Conservation (phyloP, 345 rosid species). For the Arabidopsis thaliana region DNA sequence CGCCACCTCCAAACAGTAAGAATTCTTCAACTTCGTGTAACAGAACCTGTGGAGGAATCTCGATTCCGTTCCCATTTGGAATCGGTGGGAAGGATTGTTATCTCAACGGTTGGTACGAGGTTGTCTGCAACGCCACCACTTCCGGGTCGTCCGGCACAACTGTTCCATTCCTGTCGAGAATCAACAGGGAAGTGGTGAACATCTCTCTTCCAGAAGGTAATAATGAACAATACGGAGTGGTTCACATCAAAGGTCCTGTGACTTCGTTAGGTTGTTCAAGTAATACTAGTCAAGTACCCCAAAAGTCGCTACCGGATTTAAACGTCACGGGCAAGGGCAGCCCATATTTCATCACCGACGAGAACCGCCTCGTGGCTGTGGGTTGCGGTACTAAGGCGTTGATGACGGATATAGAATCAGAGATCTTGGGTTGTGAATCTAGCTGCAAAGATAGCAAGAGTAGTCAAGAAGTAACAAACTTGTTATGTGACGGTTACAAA, state of each 20-base stretch:
- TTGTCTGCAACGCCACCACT: slow-evolving; percentile 20
- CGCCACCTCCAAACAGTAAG: background rate
- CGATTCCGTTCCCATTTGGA: slow-evolving; percentile 36
- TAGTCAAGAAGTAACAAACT: slow-evolving; percentile 2
- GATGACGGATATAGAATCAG: background rate
- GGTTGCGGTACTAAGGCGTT: slow-evolving; percentile 40
- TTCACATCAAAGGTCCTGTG: slow-evolving; percentile 25
- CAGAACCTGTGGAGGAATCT: slow-evolving; percentile 24
- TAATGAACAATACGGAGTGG: background rate
- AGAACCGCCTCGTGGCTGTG: slow-evolving; percentile 41
- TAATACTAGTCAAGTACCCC: slow-evolving; percentile 1
- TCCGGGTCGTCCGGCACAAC: background rate
- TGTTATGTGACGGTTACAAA: slow-evolving; percentile 42
- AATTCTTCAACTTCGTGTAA: slow-evolving; percentile 21
- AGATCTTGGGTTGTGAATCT: slow-evolving; percentile 48
- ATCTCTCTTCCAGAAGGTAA: slow-evolving; percentile 18
- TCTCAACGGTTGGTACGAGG: slow-evolving; percentile 37
- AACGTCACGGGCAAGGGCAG: slow-evolving; percentile 31
- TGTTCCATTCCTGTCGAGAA: slow-evolving; percentile 9
- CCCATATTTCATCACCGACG: slow-evolving; percentile 3
- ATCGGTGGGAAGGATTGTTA: slow-evolving; percentile 40
- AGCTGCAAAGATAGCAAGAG: slow-evolving; percentile 29
- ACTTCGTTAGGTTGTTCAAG: slow-evolving; percentile 31
- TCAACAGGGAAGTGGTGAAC: slow-evolving; percentile 30
- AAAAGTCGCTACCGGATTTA: background rate